phyloP scores from a whole-genome alignment of 352 stramenopile species.

The Globisporangium takayamanum region DNA sequence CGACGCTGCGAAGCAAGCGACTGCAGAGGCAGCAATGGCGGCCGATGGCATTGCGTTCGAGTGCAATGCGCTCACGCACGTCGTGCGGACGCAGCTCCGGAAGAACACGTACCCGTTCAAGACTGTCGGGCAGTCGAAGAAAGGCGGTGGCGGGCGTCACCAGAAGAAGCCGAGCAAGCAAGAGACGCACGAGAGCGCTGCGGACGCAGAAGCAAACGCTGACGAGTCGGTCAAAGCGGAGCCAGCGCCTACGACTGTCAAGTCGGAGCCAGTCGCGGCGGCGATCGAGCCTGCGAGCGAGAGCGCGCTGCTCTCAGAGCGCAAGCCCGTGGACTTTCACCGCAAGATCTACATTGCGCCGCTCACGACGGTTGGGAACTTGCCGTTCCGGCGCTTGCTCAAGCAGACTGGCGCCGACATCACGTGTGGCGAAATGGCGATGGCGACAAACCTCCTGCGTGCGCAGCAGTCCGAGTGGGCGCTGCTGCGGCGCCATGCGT shows the following conservation, averaged over 20 bases:
- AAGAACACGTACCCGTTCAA: constrained; percentile 93
- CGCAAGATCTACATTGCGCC: constrained; percentile 98
- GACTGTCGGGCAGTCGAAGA: constrained; percentile 56
- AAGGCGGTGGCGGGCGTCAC: constrained; percentile 27
- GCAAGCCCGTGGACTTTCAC: constrained; percentile 94
- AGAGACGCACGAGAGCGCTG: constrained; percentile 1
- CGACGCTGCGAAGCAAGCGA: constrained; percentile 26
- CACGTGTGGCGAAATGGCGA: constrained; percentile 98
- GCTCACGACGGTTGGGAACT: constrained; percentile 99
- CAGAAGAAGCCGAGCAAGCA: constrained; percentile 23
- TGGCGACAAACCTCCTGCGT: constrained; percentile 93
- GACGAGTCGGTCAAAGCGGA: background rate
- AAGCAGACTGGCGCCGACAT: constrained; percentile 98
- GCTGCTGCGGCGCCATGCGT: constrained; percentile 93
- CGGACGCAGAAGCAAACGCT: constrained; percentile 2
- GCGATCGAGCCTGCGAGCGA: constrained; percentile 30
- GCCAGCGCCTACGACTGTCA: background rate
- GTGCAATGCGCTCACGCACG: constrained; percentile 84
- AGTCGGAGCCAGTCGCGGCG: background rate
- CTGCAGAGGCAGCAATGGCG: constrained; percentile 19
- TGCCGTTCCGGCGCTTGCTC: constrained; percentile 97
- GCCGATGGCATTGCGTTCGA: constrained; percentile 35
- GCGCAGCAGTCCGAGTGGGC: constrained; percentile 96
- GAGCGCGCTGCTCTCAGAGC: constrained; percentile 50
- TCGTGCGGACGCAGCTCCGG: constrained; percentile 75